Conservation (phyloP, 805 yeast genomes). For the Suhomyces sp. region DNA sequence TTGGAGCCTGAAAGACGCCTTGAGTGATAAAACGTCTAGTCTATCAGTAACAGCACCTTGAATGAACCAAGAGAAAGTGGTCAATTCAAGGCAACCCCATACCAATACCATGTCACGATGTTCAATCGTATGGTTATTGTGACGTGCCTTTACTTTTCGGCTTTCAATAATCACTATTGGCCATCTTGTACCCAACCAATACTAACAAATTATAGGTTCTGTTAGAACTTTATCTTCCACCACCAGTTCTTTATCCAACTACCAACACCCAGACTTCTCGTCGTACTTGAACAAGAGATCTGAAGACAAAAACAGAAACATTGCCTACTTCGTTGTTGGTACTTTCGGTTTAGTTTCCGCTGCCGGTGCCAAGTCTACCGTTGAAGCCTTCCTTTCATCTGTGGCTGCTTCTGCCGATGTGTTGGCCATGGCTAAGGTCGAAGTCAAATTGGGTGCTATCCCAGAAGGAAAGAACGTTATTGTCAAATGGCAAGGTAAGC, state of each 20-base stretch:
- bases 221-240: slow-evolving; percentile 54
- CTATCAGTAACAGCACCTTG: no score
- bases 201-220: slow-evolving; percentile 21
- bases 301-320: slow-evolving; percentile 73
- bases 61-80: no score
- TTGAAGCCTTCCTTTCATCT: slow-evolving; percentile 85
- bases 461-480: slow-evolving; percentile 98
- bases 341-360: slow-evolving; percentile 87
- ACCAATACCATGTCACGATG: no score
- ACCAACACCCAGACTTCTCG: slow-evolving; percentile 89
- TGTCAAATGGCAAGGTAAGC: slow-evolving; percentile 99
- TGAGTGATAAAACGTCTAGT: no score
- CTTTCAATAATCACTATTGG: no score
- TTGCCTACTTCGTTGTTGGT: slow-evolving; percentile 97
- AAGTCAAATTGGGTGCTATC: slow-evolving; percentile 87
- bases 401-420: slow-evolving; percentile 99
- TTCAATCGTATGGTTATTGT: no score
- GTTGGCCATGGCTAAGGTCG: slow-evolving; percentile 98
- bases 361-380: slow-evolving; percentile 95
- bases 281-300: slow-evolving; percentile 71
- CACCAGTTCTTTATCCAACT: slow-evolving; percentile 62
- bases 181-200: no score
- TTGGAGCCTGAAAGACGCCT: no score
- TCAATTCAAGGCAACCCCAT: no score
- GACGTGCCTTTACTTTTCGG: no score